Conservation (phyloP, 2,329 filamentous ascomycete species). For the Geosmithia putterillii region DNA sequence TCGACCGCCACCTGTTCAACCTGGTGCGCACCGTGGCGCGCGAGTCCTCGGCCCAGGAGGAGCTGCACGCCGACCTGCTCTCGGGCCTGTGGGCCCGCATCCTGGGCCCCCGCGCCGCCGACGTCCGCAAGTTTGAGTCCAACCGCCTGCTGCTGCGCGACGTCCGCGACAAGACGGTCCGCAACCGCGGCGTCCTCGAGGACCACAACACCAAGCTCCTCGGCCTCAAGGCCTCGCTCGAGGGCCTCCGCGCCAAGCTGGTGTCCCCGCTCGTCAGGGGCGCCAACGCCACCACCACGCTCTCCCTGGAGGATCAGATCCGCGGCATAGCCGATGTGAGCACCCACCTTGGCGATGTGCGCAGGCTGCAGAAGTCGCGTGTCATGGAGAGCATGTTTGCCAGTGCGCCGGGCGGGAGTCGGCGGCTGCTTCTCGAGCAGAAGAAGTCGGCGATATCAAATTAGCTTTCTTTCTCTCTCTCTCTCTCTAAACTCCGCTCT, state of each 20-base stretch:
- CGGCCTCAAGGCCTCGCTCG: conserved; percentile 74
- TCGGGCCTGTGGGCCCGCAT: conserved; percentile 77
- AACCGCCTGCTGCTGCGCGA: conserved; percentile 70
- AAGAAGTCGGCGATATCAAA: not conserved
- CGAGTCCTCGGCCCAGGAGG: conserved; percentile 71
- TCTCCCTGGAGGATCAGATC: conserved; percentile 78
- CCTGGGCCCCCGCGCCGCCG: conserved; percentile 60
- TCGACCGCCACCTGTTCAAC: conserved; percentile 84
- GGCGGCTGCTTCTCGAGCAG: conserved; percentile 17
- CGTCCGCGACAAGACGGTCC: conserved; percentile 71
- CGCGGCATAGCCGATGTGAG: conserved; percentile 70
- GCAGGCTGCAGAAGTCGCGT: conserved; percentile 71
- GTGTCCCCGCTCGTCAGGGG: conserved; percentile 73
- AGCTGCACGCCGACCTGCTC: conserved; percentile 68
- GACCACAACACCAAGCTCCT: conserved; percentile 78
- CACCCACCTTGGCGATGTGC: conserved; percentile 60
- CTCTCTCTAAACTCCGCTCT: too few species aligned
- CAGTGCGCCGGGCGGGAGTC: conserved; percentile 16
- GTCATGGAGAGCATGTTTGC: conserved; percentile 72
- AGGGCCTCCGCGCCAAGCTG: conserved; percentile 71
- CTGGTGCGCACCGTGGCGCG: conserved; percentile 75
- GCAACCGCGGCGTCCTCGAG: conserved; percentile 76
- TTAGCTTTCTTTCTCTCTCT: not conserved
- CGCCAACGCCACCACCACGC: conserved; percentile 53
- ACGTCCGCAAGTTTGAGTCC: conserved; percentile 82